Evolutionary conservation across 2,329 filamentous ascomycete species (phyloP).

Genomic region (Venturia pyrina): DNA sequence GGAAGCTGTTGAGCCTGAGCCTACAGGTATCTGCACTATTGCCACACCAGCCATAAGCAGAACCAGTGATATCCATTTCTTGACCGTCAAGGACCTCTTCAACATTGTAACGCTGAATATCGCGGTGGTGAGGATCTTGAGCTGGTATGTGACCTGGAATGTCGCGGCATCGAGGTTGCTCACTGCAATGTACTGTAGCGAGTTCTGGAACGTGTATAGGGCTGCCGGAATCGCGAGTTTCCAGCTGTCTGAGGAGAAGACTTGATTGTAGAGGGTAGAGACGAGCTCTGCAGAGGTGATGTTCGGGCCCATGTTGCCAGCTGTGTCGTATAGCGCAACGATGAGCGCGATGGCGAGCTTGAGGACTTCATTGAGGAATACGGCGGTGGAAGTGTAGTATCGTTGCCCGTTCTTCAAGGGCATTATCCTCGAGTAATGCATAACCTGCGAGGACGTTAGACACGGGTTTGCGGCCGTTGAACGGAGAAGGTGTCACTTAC

Average conservation of each 20-base stretch:
- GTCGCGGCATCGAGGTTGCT: conserved; percentile 86
- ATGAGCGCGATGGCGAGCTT: conserved; percentile 81
- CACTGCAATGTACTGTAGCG: conserved; percentile 84
- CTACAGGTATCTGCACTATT: conserved; percentile 64
- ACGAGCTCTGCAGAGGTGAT: conserved; percentile 74
- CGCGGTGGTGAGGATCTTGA: conserved; percentile 88
- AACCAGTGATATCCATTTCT: conserved; percentile 72
- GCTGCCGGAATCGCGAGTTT: conserved; percentile 82
- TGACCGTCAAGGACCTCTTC: conserved; percentile 55
- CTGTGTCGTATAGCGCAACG: conserved; percentile 80
- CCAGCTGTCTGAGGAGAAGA: conserved; percentile 89
- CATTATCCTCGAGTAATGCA: conserved; percentile 95
- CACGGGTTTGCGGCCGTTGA: conserved; percentile 9
- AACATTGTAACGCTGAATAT: conserved; percentile 76
- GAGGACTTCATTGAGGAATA: conserved; percentile 86
- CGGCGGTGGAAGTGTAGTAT: conserved; percentile 88
- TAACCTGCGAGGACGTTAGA: conserved; percentile 47
- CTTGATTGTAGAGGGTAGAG: conserved; percentile 64
- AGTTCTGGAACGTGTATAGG: conserved; percentile 85
- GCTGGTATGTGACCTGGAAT: conserved; percentile 86
- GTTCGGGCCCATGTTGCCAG: conserved; percentile 63
- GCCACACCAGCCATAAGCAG: conserved; percentile 73
- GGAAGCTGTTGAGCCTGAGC: conserved; percentile 41
- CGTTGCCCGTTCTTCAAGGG: conserved; percentile 71
- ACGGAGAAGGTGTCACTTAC: conserved; percentile 31